Evolutionary conservation across 2,329 filamentous ascomycete species (phyloP).

Genomic region (Cladosporium sp.): DNA sequence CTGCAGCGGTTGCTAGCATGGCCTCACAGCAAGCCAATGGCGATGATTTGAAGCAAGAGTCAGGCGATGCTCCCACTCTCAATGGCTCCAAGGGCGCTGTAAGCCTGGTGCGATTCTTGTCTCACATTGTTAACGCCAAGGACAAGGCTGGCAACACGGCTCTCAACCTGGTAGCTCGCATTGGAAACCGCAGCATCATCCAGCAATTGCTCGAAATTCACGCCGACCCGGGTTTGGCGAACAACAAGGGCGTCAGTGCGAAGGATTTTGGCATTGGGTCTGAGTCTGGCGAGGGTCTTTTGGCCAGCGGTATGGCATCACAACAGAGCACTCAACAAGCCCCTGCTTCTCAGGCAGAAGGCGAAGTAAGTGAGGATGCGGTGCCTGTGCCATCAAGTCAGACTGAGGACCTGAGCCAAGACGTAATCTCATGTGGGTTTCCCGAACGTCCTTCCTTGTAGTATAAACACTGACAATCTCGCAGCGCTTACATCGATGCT

Average conservation of each 20-base stretch:
- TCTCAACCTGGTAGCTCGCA: constrained; percentile 86
- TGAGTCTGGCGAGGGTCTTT: constrained; percentile 46
- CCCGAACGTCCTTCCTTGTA: constrained; percentile 1
- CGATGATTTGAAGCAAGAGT: constrained; percentile 26
- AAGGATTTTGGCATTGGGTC: constrained; percentile 92
- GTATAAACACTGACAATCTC: constrained; percentile 38
- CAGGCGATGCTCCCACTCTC: constrained; percentile 14
- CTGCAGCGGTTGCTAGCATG: constrained; percentile 19
- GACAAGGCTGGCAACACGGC: constrained; percentile 95
- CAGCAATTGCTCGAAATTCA: constrained; percentile 95
- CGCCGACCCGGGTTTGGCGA: constrained; percentile 86
- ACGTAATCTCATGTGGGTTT: constrained; percentile 72
- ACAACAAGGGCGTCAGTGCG: constrained; percentile 81
- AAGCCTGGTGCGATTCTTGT: constrained; percentile 88
- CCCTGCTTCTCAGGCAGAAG: constrained; percentile 19
- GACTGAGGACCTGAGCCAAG: constrained; percentile 70
- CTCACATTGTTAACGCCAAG: constrained; percentile 92
- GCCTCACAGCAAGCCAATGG: constrained; percentile 24
- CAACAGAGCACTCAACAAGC: constrained; percentile 22
- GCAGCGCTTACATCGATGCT: constrained; percentile 78
- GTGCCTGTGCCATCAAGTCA: constrained; percentile 34
- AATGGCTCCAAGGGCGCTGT: constrained; percentile 56
- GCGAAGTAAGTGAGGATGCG: constrained; percentile 39
- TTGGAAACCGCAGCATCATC: constrained; percentile 91
- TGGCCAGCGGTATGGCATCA: constrained; percentile 21